Evolutionary conservation across 768 basidiomycete genomes (phyloP), one percentile per base, ranked within the genome.

Genomic region (Botryobasidium botryosum): DNA sequence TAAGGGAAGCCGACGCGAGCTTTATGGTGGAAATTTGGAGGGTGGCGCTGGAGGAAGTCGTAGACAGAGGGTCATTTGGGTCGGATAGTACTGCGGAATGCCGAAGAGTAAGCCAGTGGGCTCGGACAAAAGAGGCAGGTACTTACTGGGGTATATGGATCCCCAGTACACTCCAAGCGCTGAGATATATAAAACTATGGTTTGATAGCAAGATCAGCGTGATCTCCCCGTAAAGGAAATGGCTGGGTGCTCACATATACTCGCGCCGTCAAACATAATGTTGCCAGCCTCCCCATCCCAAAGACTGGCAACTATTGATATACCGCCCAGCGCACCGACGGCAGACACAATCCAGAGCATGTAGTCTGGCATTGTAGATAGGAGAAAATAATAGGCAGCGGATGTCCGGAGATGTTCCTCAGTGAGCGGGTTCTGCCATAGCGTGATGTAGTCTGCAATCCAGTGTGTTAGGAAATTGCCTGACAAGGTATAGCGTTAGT

Each of bases 251-350:
- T 57, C 50, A 87, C 85, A 81, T 52, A 86, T 77, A 59, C 83
- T 86, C 41, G 79, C 85, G 21, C 85, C 84, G 55, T 88, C 85
- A 53, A 88, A 88, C 83, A 88, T 86, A 56, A 88, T 66, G 59
- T 88, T 87, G 26, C 75, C 80, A 2, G 84, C 84, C 51, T 73
- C 63, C 6, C 79, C 73, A 50, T 87, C 82, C 27, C 73, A 66
- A 50, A 86, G 64, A 59, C 81, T 86, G 75, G 77, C 81, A n/a
- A n/a, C n/a, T n/a, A n/a, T n/a, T n/a, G n/a, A n/a, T n/a, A n/a
- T n/a, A n/a, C n/a, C n/a, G n/a, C n/a, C n/a, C 21, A 84, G 64
- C 40, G 86, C 74, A 37, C 78, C 79, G 25, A 66, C 59, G 2
- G 64, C 78, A 3, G 83, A 84, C 26, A 77, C 60, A 4, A 64